phyloP scores from a whole-genome alignment of 495 filamentous ascomycete genomes.

The Pseudomonodictys pantanalensis region DNA sequence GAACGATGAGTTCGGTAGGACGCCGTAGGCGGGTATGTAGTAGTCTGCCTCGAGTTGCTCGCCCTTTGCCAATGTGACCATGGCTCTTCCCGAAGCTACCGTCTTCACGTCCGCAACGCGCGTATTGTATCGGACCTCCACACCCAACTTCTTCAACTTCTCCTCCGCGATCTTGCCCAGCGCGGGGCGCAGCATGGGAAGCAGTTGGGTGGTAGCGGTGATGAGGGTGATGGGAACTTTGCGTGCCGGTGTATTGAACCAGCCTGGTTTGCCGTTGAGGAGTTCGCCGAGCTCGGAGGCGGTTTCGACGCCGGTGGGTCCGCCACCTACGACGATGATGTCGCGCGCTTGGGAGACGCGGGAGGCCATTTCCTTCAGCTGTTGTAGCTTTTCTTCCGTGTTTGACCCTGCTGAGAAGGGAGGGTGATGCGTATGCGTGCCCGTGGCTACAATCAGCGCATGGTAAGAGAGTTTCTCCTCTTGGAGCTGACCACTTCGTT shows the following conservation, averaged over 20 bases:
- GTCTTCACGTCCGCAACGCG: slow-evolving; percentile 31
- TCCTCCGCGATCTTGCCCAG: slow-evolving; percentile 44
- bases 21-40: slow-evolving; percentile 51
- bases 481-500: background rate
- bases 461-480: slow-evolving; percentile 17
- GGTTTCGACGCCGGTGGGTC: slow-evolving; percentile 60
- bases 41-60: slow-evolving; percentile 44
- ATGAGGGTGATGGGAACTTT: slow-evolving; percentile 47
- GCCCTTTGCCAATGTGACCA: slow-evolving; percentile 39
- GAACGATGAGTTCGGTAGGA: slow-evolving; percentile 48
- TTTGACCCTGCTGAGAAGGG: slow-evolving; percentile 19
- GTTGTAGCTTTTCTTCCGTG: slow-evolving; percentile 36
- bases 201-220: slow-evolving; percentile 42
- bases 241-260: slow-evolving; percentile 23
- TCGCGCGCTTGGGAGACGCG: slow-evolving; percentile 52
- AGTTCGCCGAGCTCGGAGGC: slow-evolving; percentile 49
- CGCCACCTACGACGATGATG: slow-evolving; percentile 61
- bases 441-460: slow-evolving; percentile 28
- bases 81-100: slow-evolving; percentile 34
- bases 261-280: slow-evolving; percentile 33
- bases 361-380: slow-evolving; percentile 48
- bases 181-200: slow-evolving; percentile 43
- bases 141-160: slow-evolving; percentile 46
- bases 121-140: slow-evolving; percentile 45
- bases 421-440: slow-evolving; percentile 14